Evolutionary conservation across 768 basidiomycete genomes (phyloP).

Genomic region (Boletus edulis): DNA sequence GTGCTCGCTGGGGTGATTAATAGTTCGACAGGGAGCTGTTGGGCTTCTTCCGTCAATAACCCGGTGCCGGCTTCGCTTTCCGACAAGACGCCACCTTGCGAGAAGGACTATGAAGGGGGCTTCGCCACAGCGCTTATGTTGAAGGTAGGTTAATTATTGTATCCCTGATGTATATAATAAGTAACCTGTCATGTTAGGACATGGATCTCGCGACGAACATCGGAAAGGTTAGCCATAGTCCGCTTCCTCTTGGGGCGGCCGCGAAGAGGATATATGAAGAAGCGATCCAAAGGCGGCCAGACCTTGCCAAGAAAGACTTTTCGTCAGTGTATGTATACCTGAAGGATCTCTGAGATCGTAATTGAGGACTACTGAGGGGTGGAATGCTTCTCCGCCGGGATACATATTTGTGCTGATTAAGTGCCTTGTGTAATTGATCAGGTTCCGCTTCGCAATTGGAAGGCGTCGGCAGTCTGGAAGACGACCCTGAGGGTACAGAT

Average conservation of each 20-base stretch:
- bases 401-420: slow-evolving; percentile 12
- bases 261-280: slow-evolving; percentile 62
- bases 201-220: slow-evolving; percentile 77
- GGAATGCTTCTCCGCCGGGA: neutral
- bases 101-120: slow-evolving; percentile 80
- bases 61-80: slow-evolving; percentile 76
- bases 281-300: slow-evolving; percentile 52
- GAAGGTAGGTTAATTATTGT: slow-evolving; percentile 48
- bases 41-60: slow-evolving; percentile 85
- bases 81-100: slow-evolving; percentile 75
- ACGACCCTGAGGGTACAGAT: too few species aligned
- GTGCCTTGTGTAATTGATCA: slow-evolving; percentile 1
- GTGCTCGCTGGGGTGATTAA: slow-evolving; percentile 83
- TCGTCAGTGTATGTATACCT: slow-evolving; percentile 76
- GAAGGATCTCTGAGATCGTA: slow-evolving; percentile 17
- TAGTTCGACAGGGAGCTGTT: slow-evolving; percentile 79
- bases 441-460: neutral
- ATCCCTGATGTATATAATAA: neutral
- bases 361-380: neutral
- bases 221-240: slow-evolving; percentile 45
- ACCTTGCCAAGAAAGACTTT: slow-evolving; percentile 71
- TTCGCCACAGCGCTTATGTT: slow-evolving; percentile 83
- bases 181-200: slow-evolving; percentile 49
- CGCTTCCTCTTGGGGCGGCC: slow-evolving; percentile 64
- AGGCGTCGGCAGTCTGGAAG: neutral